Evolutionary conservation across 2,329 filamentous ascomycete species (phyloP), one percentile per base, ranked within the genome.

Genomic region (Ophiosphaerella korrae): DNA sequence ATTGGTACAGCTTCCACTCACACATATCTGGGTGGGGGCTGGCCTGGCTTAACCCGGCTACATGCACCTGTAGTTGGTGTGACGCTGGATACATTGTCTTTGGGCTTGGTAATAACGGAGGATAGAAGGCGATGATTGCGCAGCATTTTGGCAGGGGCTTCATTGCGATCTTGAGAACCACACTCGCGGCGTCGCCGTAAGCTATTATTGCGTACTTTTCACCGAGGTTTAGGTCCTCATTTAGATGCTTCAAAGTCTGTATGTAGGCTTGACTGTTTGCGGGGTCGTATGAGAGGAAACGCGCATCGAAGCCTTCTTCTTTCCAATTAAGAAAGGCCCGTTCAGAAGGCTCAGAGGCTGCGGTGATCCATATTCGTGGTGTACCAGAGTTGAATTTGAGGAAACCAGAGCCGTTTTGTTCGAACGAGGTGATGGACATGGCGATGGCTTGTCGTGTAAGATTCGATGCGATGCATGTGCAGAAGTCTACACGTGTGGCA

Each of bases 111-210:
- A 78, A 61, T 5, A 60, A 26, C 5, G 70, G 63, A 0, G 77
- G 77, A 52, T 79, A 80, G 61, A 76, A 79, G 3, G 70, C 71
- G 23, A 78, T 62, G 4, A 79, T 65, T 1, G 75, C 73, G 45
- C 63, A 67, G 52, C 74, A 71, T 46, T 75, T 72, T 5, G 72
- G 65, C 45, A 76, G 60, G 0, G 76, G 74, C 48, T 78, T 76
- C 45, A 68, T 62, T n/a, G 72, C 70, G 12, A 64, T 63, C 42
- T 73, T 71, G n/a, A 79, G 67, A 26, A 72, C 72, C 18, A 68
- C 55, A 29, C 68, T 67, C 3, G 77, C 77, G 5, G 77, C 76
- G 21, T 68, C 64, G 16, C 74, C 75, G 56, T 75, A 79, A 12
- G 75, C 74, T 49, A 73, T 53, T 9, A 73, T 52, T 18, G 66